phyloP scores from a whole-genome alignment of 192 early-diverging fungal species.

The Chytriomyces sp. region DNA sequence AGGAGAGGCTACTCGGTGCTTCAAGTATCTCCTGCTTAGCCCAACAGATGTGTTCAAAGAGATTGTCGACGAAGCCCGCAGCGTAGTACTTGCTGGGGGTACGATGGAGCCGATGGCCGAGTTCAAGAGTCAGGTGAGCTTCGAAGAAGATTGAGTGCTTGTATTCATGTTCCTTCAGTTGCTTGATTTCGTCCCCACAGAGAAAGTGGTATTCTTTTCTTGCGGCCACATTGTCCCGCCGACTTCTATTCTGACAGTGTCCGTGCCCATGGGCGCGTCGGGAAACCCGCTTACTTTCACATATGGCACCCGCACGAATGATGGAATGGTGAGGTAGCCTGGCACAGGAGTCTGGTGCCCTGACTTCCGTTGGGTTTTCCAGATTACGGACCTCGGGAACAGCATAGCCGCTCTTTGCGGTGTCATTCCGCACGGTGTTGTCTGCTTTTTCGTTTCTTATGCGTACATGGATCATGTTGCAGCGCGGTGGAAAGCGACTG shows the following conservation, averaged over 20 bases:
- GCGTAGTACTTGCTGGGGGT: conserved; percentile 87
- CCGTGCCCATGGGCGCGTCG: conserved; percentile 66
- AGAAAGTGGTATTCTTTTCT: conserved; percentile 64
- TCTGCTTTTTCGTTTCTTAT: conserved; percentile 88
- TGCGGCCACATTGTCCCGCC: conserved; percentile 86
- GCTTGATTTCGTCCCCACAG: conserved; percentile 52
- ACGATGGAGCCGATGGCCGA: conserved; percentile 85
- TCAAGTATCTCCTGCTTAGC: conserved; percentile 87
- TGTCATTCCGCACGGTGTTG: conserved; percentile 81
- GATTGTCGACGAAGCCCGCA: conserved; percentile 76
- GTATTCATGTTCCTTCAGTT: conserved; percentile 37
- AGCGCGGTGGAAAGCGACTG: conserved; percentile 51
- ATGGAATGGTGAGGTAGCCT: conserved; percentile 39
- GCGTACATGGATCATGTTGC: conserved; percentile 68
- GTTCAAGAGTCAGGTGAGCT: conserved; percentile 35
- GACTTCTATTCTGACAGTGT: conserved; percentile 71
- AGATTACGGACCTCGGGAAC: conserved; percentile 64
- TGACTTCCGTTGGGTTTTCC: background rate
- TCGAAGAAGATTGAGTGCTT: background rate
- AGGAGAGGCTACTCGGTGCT: conserved; percentile 6
- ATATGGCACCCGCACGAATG: conserved; percentile 60
- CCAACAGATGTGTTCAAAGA: conserved; percentile 77
- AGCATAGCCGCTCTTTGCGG: conserved; percentile 70
- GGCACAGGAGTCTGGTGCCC: too few species aligned
- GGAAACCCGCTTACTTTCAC: conserved; percentile 67